phyloP scores from a whole-genome alignment of 768 basidiomycete genomes.

The Kwoniella pini region DNA sequence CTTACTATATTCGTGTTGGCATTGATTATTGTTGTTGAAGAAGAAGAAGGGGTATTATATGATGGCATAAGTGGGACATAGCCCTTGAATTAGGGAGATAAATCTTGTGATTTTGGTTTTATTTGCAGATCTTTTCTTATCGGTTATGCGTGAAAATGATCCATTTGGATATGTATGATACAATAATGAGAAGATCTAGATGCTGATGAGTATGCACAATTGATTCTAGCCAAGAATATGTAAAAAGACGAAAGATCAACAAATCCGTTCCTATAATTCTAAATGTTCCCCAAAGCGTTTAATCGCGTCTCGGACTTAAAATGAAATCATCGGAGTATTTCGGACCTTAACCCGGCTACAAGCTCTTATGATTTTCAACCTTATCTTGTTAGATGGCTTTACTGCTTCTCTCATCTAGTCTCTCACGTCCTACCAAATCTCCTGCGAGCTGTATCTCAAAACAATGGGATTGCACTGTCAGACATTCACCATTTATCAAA shows the following conservation, averaged over 20 bases:
- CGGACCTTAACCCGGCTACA: neutral
- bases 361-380: neutral
- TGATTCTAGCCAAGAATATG: neutral
- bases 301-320: constrained; percentile 1
- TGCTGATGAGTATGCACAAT: too few species aligned
- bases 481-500: too few species aligned
- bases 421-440: too few species aligned
- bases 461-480: too few species aligned
- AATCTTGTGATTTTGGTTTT: too few species aligned
- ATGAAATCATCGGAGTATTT: neutral
- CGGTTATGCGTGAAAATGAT: too few species aligned
- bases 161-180: too few species aligned
- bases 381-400: too few species aligned
- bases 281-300: constrained; percentile 4
- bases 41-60: neutral
- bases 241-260: neutral
- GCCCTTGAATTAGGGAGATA: neutral
- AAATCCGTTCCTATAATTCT: neutral
- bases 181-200: too few species aligned
- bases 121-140: too few species aligned
- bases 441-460: too few species aligned
- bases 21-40: neutral
- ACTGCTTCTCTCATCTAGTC: too few species aligned
- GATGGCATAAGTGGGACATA: constrained; percentile 20
- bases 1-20: neutral